Conservation (phyloP, 164 flowering plant species). For the Aristolochia californica region DNA sequence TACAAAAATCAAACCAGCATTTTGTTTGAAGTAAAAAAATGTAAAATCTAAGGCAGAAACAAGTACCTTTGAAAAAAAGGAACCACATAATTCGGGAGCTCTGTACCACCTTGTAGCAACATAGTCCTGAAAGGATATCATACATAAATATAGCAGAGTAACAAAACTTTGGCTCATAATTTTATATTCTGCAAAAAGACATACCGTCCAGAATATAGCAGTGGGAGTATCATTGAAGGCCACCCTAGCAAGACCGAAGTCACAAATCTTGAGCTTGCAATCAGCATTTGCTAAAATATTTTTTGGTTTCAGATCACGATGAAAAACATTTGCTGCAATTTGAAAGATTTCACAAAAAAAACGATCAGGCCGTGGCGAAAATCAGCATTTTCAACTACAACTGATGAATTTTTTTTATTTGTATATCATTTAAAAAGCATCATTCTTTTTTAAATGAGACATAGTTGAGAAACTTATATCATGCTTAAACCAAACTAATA, state of each 20-base stretch:
- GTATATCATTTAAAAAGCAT: too few species aligned
- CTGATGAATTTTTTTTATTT: too few species aligned
- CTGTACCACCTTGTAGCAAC: constrained; percentile 99
- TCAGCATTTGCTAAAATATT: constrained; percentile 92
- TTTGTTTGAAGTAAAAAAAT: neutral
- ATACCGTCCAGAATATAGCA: constrained; percentile 86
- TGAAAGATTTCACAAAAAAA: constrained; percentile 2
- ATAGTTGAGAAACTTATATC: too few species aligned
- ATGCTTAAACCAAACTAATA: too few species aligned
- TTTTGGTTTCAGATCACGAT: constrained; percentile 87
- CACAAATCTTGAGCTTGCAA: constrained; percentile 90
- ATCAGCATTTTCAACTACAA: neutral
- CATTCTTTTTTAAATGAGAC: too few species aligned
- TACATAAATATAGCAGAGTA: neutral
- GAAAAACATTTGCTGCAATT: constrained; percentile 46
- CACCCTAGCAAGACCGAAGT: constrained; percentile 90
- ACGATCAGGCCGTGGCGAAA: constrained; percentile 1
- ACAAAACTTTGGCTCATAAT: neutral
- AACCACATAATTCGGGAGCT: constrained; percentile 96
- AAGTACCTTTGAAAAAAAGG: constrained; percentile 90
- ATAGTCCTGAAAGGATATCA: constrained; percentile 50
- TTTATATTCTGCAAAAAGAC: neutral
- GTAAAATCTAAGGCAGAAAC: neutral
- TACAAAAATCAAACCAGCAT: too few species aligned
- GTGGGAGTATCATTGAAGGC: constrained; percentile 83